A percentile compares a stretch with the other conserved stretches of the same genome.
These are phyloP conservation scores for Bertia moriformis DNA, from an alignment of 2,329 filamentous ascomycete species.

Conservation along the genomic window DNA sequence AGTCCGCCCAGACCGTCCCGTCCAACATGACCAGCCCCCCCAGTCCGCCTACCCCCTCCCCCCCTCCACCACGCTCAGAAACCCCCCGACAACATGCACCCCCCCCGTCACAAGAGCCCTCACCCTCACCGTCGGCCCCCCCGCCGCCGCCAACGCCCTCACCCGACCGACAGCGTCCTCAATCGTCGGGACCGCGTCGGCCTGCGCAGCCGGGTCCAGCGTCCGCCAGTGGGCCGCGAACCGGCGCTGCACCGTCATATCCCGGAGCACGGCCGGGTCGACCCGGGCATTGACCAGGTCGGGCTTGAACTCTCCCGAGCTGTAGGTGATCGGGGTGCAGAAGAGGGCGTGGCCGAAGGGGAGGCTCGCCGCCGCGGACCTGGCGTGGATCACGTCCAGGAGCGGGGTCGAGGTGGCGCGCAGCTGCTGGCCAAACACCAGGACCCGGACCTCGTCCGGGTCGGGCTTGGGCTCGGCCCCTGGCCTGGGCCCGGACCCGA, in stretches of 20 bases:
- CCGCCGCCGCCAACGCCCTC: conserved; percentile 16
- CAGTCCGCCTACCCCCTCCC: background rate
- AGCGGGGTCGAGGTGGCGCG: conserved; percentile 27
- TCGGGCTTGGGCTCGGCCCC: conserved; percentile 6
- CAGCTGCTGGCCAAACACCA: conserved; percentile 81
- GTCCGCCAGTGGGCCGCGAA: conserved; percentile 34
- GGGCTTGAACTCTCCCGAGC: conserved; percentile 31
- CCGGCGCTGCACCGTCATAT: conserved; percentile 33
- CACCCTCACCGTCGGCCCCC: conserved; percentile 8
- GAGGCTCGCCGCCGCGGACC: background rate
- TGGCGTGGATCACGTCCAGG: conserved; percentile 6
- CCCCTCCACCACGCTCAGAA: background rate
- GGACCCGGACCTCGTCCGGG: conserved; percentile 25
- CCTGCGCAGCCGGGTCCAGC: conserved; percentile 28
- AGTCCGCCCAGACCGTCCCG: conserved; percentile 14
- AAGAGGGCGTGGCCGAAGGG: conserved; percentile 64
- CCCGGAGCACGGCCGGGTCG: conserved; percentile 32
- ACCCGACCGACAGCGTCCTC: conserved; percentile 36
- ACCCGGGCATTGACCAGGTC: conserved; percentile 43
- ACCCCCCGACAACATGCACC: background rate
- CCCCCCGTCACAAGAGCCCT: conserved; percentile 4
- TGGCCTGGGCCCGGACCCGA: conserved; percentile 23
- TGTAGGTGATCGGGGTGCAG: conserved; percentile 59
- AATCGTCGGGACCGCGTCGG: conserved; percentile 34
- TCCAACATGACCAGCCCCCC: background rate